Base-by-base conservation (phyloP, 306 rosid species). In the Cyclanthera cordifolia region DNA sequence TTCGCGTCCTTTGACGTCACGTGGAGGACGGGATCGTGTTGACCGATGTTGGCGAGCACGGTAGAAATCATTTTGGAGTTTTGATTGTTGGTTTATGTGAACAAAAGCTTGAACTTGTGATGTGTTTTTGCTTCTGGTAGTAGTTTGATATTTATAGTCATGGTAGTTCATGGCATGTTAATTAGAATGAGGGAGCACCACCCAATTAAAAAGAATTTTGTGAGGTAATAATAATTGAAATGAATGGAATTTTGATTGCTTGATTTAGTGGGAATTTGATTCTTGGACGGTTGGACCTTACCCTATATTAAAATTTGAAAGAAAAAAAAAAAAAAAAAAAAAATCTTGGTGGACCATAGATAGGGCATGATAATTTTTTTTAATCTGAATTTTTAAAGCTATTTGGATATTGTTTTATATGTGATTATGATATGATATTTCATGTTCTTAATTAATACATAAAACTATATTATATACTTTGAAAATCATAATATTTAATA, bases 1-100 rank as follows among this genome's bases (percentile, higher is more conserved):
- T 60, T 60, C 50, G 14, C 27, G 12, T 19, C 49, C 49, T 60
- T 60, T 19, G 41, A 34, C 41, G 67, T 60, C 49, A 60, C 67
- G 2, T 60, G 67, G 49, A 60, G 67, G 49, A 60, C 37, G 5
- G 67, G 67, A 5, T 60, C 67, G 2, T 37, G 67, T 37, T 60
- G 67, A 17, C 67, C 67, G 5, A 60, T 4, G 24, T 60, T 60
- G 9, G 67, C 50, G 4, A 60, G 67, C 67, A 60, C 5, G 8
- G 67, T 60, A 17, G 67, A 60, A 11, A 60, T 60, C 67, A 60
- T 60, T 17, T 47, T 39, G 10, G 4, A 8, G 28, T 51, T 60
- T 60, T 60, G 49, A 12, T 60, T 60, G 10, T 0, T 57, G 6
- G 23, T 43, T 43, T 43, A 11, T 37, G 37, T 60, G 67, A 19